phyloP scores from a whole-genome alignment of 2,329 filamentous ascomycete species.

The Colletotrichum graminicola region DNA sequence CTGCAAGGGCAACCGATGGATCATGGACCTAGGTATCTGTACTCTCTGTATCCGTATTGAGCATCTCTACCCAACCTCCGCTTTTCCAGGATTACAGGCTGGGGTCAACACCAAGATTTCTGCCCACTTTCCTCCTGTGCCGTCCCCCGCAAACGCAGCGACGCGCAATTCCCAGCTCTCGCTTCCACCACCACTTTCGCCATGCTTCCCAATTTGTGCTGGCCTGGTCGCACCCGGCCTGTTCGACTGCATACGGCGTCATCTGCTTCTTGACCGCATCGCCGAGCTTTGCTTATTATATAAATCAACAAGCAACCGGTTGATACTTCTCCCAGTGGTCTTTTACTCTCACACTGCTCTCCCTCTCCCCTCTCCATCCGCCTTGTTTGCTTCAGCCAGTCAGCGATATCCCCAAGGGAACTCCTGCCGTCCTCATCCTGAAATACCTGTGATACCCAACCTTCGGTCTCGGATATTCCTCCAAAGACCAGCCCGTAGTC shows the following conservation, averaged over 20 bases:
- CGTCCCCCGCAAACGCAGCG: slow-evolving; percentile 18
- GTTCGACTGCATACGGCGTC: slow-evolving; percentile 38
- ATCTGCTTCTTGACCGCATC: slow-evolving; percentile 39
- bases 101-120: slow-evolving; percentile 38
- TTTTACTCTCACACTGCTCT: neutral
- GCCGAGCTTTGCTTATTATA: slow-evolving; percentile 25
- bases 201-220: slow-evolving; percentile 33
- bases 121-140: slow-evolving; percentile 10
- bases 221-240: slow-evolving; percentile 35
- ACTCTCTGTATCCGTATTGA: neutral
- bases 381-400: slow-evolving; percentile 24
- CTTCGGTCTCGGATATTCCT: neutral
- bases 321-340: neutral
- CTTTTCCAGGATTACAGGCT: slow-evolving; percentile 32
- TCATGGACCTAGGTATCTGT: neutral
- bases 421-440: neutral
- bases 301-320: slow-evolving; percentile 17
- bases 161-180: slow-evolving; percentile 22
- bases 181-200: slow-evolving; percentile 33
- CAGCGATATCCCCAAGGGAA: slow-evolving; percentile 25
- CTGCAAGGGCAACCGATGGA: slow-evolving; percentile 17
- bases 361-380: slow-evolving; percentile 4
- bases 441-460: slow-evolving; percentile 16
- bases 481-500: neutral
- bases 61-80: slow-evolving; percentile 40